phyloP scores from a whole-genome alignment of 257 asterid species.

The Marsdenia floribunda region DNA sequence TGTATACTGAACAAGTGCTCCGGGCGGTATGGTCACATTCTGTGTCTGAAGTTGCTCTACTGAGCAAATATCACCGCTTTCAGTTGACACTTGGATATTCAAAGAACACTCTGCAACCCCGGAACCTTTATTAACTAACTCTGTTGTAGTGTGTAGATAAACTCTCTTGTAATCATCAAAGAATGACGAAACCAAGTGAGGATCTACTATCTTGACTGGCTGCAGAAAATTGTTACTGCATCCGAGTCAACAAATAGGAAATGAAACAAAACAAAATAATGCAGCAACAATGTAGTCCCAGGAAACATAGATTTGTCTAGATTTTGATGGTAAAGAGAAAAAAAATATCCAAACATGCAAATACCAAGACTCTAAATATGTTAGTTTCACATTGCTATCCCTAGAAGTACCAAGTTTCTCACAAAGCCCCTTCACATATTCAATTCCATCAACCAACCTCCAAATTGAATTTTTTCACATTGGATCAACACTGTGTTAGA shows the following conservation, averaged over 20 bases:
- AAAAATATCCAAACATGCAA: no score
- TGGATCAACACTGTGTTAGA: neutral
- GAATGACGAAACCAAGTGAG: slow-evolving; percentile 87
- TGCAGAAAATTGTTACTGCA: slow-evolving; percentile 39
- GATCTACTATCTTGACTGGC: slow-evolving; percentile 95
- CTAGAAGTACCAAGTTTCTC: neutral
- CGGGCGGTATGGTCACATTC: slow-evolving; percentile 56
- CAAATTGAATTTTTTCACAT: neutral
- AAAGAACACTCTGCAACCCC: slow-evolving; percentile 61
- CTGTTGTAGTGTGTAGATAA: slow-evolving; percentile 72
- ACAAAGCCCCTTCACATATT: neutral
- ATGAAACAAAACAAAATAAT: neutral
- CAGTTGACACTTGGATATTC: slow-evolving; percentile 83
- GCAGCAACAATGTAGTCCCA: neutral
- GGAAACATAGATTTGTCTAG: neutral
- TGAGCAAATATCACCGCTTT: slow-evolving; percentile 46
- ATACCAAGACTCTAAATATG: neutral
- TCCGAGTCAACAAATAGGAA: slow-evolving; percentile 25
- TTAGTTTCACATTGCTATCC: neutral
- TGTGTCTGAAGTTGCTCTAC: slow-evolving; percentile 74
- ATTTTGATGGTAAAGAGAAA: neutral
- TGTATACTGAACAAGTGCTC: slow-evolving; percentile 52
- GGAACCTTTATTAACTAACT: slow-evolving; percentile 64
- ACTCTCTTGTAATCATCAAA: slow-evolving; percentile 59
- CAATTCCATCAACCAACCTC: neutral